Base-by-base conservation (phyloP, 1,139 yeast genomes). In the Nakaseomyces delphensis region DNA sequence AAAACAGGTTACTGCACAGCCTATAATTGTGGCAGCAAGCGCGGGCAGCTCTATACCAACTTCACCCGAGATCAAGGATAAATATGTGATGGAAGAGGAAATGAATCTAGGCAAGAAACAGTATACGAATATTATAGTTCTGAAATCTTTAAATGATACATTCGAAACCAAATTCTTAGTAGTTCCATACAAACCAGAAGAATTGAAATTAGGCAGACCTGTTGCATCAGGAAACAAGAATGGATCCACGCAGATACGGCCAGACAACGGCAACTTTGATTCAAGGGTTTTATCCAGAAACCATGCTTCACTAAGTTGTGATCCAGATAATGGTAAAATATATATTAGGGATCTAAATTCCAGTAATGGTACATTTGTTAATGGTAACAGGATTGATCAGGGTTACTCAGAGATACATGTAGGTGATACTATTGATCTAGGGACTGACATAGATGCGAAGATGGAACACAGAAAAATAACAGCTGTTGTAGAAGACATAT, bases 341-440 rank as follows among this genome's bases (percentile, higher is more conserved):
- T 85, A 75, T 74, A 73, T 91, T 33, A 77, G 81, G 53, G 99
- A 91, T 64, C 72, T 87, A 53, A 86, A 87, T 42, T 83, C 95
- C 7, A 84, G 96, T 16, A 91, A 91, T 63, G 99, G 99, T 9
- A 91, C 98, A 0, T 93, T 83, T 60, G 76, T 91, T 40, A 91
- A 91, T 60, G 85, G 80, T 36, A 69, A 67, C 33, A 78, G 89
- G 47, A 70, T 91, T 7, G 76, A 77, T 18, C 71, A 74, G 32
- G 89, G 74, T 3, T 60, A 57, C 25, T 55, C 55, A 2, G 85
- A 79, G 52, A 65, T 91, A 41, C 71, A 77, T 46, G 71, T 79
- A 31, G 91, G 86, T 13, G 98, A 91, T 63, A 69, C 76, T 10
- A 73, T 91, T 14, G 94, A 91, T 56, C 69, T 93, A 45, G 98